Evolutionary conservation across 2,329 filamentous ascomycete species (phyloP), one percentile per base, ranked within the genome.

Genomic region (Pseudogymnoascus sp.): DNA sequence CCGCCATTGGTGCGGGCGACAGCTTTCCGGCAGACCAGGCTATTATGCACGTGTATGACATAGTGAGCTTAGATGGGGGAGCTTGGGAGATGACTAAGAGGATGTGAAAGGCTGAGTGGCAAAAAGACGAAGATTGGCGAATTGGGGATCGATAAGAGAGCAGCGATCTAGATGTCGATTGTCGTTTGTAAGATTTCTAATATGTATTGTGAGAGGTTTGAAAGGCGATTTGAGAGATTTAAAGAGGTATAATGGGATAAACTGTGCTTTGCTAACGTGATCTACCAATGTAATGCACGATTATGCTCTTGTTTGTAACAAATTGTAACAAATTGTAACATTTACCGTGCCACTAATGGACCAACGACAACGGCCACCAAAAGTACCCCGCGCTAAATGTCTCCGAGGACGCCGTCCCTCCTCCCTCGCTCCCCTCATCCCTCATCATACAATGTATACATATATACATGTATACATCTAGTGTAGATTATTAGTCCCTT

Each of bases 31-130:
- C 26, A n/a, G 21, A 17, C 4, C 42, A 26, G 21, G 11, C 13
- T 44, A 44, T 44, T 44, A 44, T 47, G 42, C 42, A 47, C 42
- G 42, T 47, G 42, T 47, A 47, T 47, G 42, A 47, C 42, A 47
- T 47, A 47, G 42, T 8, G 42, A 47, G 42, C 42, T 47, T 47
- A 47, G 42, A 47, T 47, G 42, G 42, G n/a, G 40, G 15, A 47
- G 42, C 42, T 47, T 47, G 19, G 21, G 21, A 47, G 42, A 47
- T 47, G 42, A 47, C 42, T 47, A 47, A 47, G 42, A 47, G 4
- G 11, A 26, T 21, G 17, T 13, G 40, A 40, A 40, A 40, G n/a
- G 36, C 10, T 40, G 38, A 6, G 40, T 44, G 42, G 42, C 42
- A 44, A 44, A 44, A 26, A 15, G 8, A 2, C 6, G 10, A 9